Conservation (phyloP, 2,329 filamentous ascomycete genomes). For the Neonectria faginata region DNA sequence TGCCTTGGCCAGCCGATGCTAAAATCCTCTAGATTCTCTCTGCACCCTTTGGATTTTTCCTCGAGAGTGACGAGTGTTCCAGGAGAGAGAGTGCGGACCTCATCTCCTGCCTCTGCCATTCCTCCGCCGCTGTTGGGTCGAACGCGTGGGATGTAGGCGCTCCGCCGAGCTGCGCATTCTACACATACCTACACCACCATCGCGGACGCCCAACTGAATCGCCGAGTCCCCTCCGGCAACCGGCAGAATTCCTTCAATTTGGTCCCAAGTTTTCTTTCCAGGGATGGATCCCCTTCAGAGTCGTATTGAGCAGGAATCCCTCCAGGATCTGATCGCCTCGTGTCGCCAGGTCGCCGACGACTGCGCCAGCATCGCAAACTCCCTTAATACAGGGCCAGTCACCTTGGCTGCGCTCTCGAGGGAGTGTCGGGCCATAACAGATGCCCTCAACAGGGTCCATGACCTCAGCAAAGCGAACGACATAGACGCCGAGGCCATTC, state of each 20-base stretch:
- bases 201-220: constrained; percentile 10
- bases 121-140: constrained; percentile 8
- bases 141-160: constrained; percentile 9
- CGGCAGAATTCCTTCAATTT: constrained; percentile 17
- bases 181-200: constrained; percentile 4
- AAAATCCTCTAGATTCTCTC: constrained; percentile 24
- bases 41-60: constrained; percentile 4
- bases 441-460: constrained; percentile 43
- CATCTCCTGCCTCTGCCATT: constrained; percentile 5
- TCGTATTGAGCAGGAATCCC: constrained; percentile 41
- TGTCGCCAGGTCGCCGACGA: constrained; percentile 44
- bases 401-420: constrained; percentile 42
- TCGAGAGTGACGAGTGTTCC: constrained; percentile 19
- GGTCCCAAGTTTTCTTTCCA: constrained; percentile 21
- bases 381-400: constrained; percentile 45
- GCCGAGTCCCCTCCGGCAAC: not conserved
- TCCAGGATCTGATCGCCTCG: constrained; percentile 43
- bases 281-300: constrained; percentile 42
- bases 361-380: constrained; percentile 43
- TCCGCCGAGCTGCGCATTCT: constrained; percentile 4
- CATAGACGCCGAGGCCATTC: constrained; percentile 33
- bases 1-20: constrained; percentile 32
- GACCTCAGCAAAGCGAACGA: constrained; percentile 41
- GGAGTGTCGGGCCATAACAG: constrained; percentile 43
- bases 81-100: constrained; percentile 15